A percentile compares a stretch with the other conserved stretches of the same genome.
Evolutionary conservation across 225 moss, liverwort and hornwort species (phyloP).

Genomic region (Bryum argenteum): DNA sequence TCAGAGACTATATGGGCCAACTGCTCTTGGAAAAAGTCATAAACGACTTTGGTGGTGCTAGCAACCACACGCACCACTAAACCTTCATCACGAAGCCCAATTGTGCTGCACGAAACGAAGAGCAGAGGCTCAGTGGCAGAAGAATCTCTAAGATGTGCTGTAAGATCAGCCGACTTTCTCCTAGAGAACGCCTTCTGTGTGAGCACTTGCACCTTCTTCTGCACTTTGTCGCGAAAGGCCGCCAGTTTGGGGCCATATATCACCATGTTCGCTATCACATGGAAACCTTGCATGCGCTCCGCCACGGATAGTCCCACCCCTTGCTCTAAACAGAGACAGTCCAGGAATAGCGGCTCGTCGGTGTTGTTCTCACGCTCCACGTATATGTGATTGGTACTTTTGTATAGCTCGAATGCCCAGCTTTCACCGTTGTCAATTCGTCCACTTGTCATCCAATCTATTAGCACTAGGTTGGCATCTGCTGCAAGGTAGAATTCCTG

Average conservation of each 20-base stretch:
- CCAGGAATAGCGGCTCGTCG: constrained; percentile 38
- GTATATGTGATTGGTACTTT: constrained; percentile 87
- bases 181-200: constrained; percentile 42
- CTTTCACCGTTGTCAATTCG: constrained; percentile 75
- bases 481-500: constrained; percentile 77
- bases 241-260: constrained; percentile 73
- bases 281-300: constrained; percentile 85
- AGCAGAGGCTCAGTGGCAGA: constrained; percentile 37
- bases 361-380: constrained; percentile 38
- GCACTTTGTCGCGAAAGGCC: constrained; percentile 25
- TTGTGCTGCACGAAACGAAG: constrained; percentile 72
- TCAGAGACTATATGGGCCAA: constrained; percentile 58
- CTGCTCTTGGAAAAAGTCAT: constrained; percentile 74
- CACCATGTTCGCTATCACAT: constrained; percentile 76
- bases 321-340: constrained; percentile 68
- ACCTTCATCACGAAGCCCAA: constrained; percentile 72
- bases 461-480: constrained; percentile 72
- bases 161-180: constrained; percentile 42
- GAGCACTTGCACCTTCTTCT: constrained; percentile 47
- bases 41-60: constrained; percentile 66
- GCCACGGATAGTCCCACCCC: constrained; percentile 63
- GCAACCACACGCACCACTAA: constrained; percentile 81
- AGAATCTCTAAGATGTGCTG: constrained; percentile 38
- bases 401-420: constrained; percentile 82
- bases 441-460: constrained; percentile 97